Evolutionary conservation across 73 alveolate genomes (phyloP).

Genomic region (Durusdinium trenchii): DNA sequence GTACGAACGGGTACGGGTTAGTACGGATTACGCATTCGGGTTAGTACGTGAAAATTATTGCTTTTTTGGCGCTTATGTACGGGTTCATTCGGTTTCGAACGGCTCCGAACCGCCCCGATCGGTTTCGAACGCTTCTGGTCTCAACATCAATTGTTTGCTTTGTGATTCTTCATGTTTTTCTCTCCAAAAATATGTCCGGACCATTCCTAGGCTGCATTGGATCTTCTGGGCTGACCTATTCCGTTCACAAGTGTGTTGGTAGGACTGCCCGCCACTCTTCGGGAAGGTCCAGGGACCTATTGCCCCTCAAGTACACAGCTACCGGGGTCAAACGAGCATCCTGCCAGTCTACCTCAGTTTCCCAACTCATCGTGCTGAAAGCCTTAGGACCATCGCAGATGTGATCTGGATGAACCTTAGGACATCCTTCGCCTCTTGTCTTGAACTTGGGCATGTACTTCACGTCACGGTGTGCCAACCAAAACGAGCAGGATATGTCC

Average conservation of each 20-base stretch:
- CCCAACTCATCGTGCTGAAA: background rate
- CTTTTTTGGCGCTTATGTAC: background rate
- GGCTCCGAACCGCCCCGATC: background rate
- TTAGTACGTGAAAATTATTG: background rate
- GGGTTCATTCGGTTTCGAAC: constrained; percentile 25
- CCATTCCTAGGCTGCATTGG: background rate
- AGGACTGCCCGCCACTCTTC: constrained; percentile 12
- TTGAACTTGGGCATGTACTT: constrained; percentile 36
- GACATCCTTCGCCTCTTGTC: constrained; percentile 44
- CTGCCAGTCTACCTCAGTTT: background rate
- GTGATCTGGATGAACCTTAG: background rate
- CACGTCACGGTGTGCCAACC: constrained; percentile 51
- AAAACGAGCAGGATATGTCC: constrained; percentile 4
- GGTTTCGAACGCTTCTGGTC: background rate
- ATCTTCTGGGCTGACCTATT: background rate
- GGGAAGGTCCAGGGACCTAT: background rate
- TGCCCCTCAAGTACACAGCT: background rate
- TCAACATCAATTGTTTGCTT: no score
- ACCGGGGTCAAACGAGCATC: background rate
- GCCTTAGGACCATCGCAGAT: constrained; percentile 2
- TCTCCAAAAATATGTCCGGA: no score
- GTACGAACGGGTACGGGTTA: constrained; percentile 45
- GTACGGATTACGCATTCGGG: constrained; percentile 31
- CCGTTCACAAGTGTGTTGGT: background rate
- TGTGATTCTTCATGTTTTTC: background rate